Conservation (phyloP, 2,329 filamentous ascomycete genomes). For the Sarocladium strictum region DNA sequence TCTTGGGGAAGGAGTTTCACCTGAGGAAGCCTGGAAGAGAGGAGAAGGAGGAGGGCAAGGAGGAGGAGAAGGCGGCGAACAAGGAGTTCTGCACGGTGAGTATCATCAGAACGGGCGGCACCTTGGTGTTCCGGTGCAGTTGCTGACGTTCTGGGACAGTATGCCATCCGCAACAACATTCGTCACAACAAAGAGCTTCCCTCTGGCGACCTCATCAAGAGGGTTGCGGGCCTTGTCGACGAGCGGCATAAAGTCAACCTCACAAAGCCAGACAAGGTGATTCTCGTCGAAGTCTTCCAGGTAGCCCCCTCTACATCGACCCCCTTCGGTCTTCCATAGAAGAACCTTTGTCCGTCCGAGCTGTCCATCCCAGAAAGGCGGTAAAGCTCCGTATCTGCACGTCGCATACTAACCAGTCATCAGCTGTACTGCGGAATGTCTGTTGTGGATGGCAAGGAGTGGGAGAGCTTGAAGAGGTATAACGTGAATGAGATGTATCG, state of each 20-base stretch:
- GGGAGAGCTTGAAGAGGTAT: constrained; percentile 68
- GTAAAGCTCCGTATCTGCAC: neutral
- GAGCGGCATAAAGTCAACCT: constrained; percentile 67
- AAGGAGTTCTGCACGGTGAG: constrained; percentile 35
- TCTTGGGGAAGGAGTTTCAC: constrained; percentile 59
- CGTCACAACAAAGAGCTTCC: constrained; percentile 66
- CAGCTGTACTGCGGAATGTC: constrained; percentile 58
- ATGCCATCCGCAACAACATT: constrained; percentile 76
- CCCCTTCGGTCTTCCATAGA: no score
- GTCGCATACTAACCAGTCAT: constrained; percentile 4
- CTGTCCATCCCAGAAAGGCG: constrained; percentile 8
- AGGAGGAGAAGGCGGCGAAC: constrained; percentile 11
- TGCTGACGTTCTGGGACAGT: constrained; percentile 40
- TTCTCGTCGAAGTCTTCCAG: constrained; percentile 77
- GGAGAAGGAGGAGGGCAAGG: constrained; percentile 13
- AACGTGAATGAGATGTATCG: constrained; percentile 71
- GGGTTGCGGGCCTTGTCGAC: constrained; percentile 60
- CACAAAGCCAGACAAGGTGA: constrained; percentile 69
- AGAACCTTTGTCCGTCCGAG: constrained; percentile 2
- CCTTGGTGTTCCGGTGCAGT: neutral
- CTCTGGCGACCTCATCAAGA: constrained; percentile 64
- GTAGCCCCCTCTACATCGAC: no score
- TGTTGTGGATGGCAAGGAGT: constrained; percentile 64
- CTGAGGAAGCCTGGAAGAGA: constrained; percentile 26
- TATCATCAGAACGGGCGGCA: constrained; percentile 9